These are phyloP conservation scores for Ormosia semicastrata DNA, from an alignment of 306 rosid species.

Conservation along the genomic window DNA sequence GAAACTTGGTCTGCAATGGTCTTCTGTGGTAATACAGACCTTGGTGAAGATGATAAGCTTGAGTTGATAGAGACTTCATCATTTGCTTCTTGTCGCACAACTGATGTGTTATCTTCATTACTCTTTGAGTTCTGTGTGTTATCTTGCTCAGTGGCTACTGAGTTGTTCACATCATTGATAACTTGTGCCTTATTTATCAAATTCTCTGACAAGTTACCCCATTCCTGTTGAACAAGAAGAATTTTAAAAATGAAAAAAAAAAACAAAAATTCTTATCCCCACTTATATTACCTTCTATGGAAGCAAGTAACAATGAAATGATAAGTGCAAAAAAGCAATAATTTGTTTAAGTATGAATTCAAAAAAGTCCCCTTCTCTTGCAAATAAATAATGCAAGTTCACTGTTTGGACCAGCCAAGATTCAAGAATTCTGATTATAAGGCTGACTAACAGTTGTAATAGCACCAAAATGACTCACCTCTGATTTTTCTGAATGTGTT, in stretches of 20 bases:
- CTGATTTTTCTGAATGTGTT: constrained; percentile 18
- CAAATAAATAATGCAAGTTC: background rate
- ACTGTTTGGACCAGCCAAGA: background rate
- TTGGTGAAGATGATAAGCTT: constrained; percentile 48
- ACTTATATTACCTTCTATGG: background rate
- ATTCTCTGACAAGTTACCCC: constrained; percentile 23
- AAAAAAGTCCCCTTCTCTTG: background rate
- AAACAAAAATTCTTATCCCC: background rate
- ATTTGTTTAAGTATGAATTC: background rate
- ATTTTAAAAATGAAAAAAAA: background rate
- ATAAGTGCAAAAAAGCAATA: background rate
- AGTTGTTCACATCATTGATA: constrained; percentile 13
- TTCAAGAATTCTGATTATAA: background rate
- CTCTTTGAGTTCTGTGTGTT: constrained; percentile 21
- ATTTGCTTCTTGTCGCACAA: constrained; percentile 23
- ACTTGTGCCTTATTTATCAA: constrained; percentile 15
- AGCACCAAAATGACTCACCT: constrained; percentile 44
- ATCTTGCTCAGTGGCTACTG: constrained; percentile 14
- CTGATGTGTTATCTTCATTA: constrained; percentile 31
- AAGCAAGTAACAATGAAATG: background rate
- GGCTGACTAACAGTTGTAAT: background rate
- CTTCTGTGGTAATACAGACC: constrained; percentile 26
- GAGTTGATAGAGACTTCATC: constrained; percentile 36
- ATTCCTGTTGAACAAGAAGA: constrained; percentile 33
- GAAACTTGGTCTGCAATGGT: constrained; percentile 11